A percentile compares a stretch with the other conserved stretches of the same genome.
These are phyloP conservation scores for Infundibulicybe gibba DNA, from an alignment of 768 basidiomycete genomes.

Conservation along the genomic window DNA sequence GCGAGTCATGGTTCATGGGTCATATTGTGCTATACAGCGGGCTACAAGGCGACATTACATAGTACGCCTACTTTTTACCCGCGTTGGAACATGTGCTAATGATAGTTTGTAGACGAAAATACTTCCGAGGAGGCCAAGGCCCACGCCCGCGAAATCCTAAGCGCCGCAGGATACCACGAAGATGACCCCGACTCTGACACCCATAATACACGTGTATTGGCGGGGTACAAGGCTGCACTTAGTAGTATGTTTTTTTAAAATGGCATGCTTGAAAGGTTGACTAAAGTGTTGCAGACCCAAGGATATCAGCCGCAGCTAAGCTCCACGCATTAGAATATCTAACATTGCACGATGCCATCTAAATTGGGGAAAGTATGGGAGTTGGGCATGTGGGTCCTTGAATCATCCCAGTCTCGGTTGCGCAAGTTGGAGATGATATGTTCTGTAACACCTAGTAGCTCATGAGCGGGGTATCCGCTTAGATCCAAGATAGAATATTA, in stretches of 20 bases:
- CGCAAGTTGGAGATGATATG: too few relatives aligned
- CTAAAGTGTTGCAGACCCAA: conserved; percentile 3
- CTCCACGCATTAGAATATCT: conserved; percentile 7
- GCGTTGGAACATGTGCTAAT: not conserved
- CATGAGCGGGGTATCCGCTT: too few relatives aligned
- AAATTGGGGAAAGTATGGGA: not conserved
- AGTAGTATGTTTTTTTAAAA: conserved; percentile 31
- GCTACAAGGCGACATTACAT: conserved; percentile 46
- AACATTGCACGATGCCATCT: conserved; percentile 8
- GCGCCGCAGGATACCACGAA: conserved; percentile 34
- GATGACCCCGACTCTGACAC: conserved; percentile 11
- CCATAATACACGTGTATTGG: conserved; percentile 37
- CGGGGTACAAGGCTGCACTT: conserved; percentile 55
- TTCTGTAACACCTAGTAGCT: too few relatives aligned
- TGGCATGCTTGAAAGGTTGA: too few relatives aligned
- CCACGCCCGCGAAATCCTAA: conserved; percentile 52
- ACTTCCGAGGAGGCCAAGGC: conserved; percentile 47
- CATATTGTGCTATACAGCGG: conserved; percentile 25
- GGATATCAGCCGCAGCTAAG: conserved; percentile 6
- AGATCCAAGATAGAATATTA: too few relatives aligned
- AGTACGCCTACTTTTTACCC: conserved; percentile 22
- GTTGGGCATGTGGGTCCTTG: too few relatives aligned
- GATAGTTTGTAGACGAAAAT: conserved; percentile 29
- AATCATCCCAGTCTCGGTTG: too few relatives aligned
- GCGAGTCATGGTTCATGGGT: too few relatives aligned